Base-by-base conservation (phyloP, 495 filamentous ascomycete species). In the Daldinia caldariorum region DNA sequence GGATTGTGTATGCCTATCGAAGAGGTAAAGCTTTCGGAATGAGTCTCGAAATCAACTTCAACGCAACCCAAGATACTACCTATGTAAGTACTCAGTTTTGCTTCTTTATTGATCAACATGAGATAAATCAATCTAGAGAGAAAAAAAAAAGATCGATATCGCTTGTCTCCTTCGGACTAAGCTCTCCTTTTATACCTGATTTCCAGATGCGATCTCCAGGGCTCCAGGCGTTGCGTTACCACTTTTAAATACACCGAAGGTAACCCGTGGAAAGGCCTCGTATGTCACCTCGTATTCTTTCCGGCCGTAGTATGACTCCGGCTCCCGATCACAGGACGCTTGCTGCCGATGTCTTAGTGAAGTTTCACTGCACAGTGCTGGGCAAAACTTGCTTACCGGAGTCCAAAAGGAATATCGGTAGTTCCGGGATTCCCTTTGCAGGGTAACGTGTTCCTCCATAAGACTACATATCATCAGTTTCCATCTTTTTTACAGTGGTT, bases 251-350 rank as follows among this genome's bases (percentile, higher is more conserved):
- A 18, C 3, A 26, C 26, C 26, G 26, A 26, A 26, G 26, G 26
- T 43, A 35, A 35, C 12, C 39, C 38, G 38, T 26, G 12, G 35
- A 45, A 45, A 6, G 31, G 10, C 20, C 61, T 49, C 51, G 31
- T 37, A 34, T 49, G 34, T 45, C 45, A 32, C 22, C 54, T 65
- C 54, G 62, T 65, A 58, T 65, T 64, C 39, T 6, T 8, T 16
- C 39, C 16, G 18, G 10, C 29, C 26, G 22, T 6, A 8, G 49
- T 53, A 32, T 56, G 9, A 35, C 61, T 38, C 31, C 31, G 39
- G 35, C 12, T 22, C 18, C 32, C 43, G 51, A 13, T 37, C n/a
- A 35, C 0, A 57, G 29, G 22, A 12, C 53, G 35, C 29, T 29
- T 47, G 39, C 49, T 64, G 51, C 29, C 49, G 26, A 56, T 53